These are phyloP conservation scores for Glarea lozoyensis DNA, from an alignment of 495 filamentous ascomycete species.

Conservation along the genomic window DNA sequence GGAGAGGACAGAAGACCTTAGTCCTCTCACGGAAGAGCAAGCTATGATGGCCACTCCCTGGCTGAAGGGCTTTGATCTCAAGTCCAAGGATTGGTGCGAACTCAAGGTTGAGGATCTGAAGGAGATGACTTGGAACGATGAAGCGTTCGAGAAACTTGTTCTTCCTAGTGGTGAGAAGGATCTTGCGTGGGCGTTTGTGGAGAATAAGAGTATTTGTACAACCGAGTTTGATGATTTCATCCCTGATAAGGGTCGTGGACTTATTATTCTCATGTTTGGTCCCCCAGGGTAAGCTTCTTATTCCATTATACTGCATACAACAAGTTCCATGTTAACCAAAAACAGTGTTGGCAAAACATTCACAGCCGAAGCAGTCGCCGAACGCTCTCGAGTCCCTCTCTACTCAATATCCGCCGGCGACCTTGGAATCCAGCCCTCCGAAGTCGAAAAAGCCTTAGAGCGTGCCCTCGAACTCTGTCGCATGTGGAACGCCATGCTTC, in stretches of 20 bases:
- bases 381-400: slow-evolving; percentile 37
- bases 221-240: slow-evolving; percentile 20
- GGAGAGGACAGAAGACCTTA: background rate
- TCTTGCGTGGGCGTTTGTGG: slow-evolving; percentile 31
- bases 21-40: slow-evolving; percentile 2
- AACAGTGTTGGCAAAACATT: slow-evolving; percentile 24
- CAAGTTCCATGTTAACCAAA: too few relatives aligned
- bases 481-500: slow-evolving; percentile 41
- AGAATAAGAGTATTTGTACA: slow-evolving; percentile 21
- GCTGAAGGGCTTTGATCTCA: slow-evolving; percentile 27
- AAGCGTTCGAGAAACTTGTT: slow-evolving; percentile 29
- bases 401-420: slow-evolving; percentile 46
- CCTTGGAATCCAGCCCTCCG: slow-evolving; percentile 35
- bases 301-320: too few relatives aligned
- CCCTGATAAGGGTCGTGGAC: slow-evolving; percentile 21
- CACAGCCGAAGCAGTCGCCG: slow-evolving; percentile 32
- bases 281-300: too few relatives aligned
- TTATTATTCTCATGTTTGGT: slow-evolving; percentile 22
- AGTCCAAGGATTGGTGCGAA: slow-evolving; percentile 27
- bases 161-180: slow-evolving; percentile 31
- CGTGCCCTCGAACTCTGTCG: slow-evolving; percentile 41
- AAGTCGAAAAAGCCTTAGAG: slow-evolving; percentile 39
- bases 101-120: slow-evolving; percentile 23
- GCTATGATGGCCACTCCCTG: slow-evolving; percentile 7
- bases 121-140: slow-evolving; percentile 28